Conservation (phyloP, 768 basidiomycete genomes). For the Boletus barrowsii region DNA sequence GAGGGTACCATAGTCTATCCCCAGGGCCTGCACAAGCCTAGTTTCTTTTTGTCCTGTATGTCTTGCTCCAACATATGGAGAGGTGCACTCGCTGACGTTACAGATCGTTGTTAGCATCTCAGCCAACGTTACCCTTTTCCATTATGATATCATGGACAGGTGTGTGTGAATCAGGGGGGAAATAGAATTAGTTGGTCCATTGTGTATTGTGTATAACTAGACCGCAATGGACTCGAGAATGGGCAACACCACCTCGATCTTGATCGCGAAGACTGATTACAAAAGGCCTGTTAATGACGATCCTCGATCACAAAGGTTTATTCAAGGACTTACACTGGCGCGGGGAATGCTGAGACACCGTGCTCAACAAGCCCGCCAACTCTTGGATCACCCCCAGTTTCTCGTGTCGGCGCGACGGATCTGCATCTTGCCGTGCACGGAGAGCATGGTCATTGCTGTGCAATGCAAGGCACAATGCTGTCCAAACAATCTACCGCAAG, state of each 20-base stretch:
- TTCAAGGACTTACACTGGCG: slow-evolving; percentile 16
- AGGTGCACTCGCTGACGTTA: background rate
- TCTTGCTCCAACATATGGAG: background rate
- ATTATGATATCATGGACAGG: slow-evolving; percentile 19
- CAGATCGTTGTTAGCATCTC: slow-evolving; percentile 21
- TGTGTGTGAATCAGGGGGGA: slow-evolving; percentile 9
- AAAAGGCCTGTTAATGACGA: background rate
- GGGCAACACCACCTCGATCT: slow-evolving; percentile 25
- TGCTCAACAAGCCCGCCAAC: slow-evolving; percentile 16
- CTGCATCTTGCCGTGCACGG: slow-evolving; percentile 6
- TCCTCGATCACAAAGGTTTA: background rate
- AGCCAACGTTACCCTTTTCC: slow-evolving; percentile 23
- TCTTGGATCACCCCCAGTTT: slow-evolving; percentile 14
- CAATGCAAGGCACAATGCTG: slow-evolving; percentile 12
- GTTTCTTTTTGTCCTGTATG: slow-evolving; percentile 17
- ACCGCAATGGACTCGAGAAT: slow-evolving; percentile 19
- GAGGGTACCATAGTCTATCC: slow-evolving; percentile 17
- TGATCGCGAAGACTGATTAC: slow-evolving; percentile 20
- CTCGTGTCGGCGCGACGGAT: slow-evolving; percentile 5
- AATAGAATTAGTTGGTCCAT: background rate
- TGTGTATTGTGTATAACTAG: background rate
- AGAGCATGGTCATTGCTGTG: too few species aligned
- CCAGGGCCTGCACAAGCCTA: slow-evolving; percentile 13
- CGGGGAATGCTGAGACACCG: slow-evolving; percentile 5
- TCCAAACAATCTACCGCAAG: slow-evolving; percentile 23